Evolutionary conservation across 257 asterid species (phyloP).

Genomic region (Coffea eugenioides): DNA sequence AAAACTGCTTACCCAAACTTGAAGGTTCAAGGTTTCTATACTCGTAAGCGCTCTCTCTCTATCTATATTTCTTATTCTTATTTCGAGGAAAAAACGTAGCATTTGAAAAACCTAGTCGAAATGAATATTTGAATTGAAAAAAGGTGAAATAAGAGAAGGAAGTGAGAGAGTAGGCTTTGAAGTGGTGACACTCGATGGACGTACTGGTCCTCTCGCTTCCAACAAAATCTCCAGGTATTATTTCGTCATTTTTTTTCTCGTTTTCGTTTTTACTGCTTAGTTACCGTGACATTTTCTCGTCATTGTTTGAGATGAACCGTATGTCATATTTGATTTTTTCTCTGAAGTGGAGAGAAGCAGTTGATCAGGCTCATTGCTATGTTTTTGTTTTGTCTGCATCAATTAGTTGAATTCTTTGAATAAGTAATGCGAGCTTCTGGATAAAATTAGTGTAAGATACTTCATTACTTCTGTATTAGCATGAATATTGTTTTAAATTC

Average conservation of each 20-base stretch:
- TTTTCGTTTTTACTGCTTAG: not conserved
- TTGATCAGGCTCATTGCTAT: not conserved
- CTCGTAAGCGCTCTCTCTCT: slow-evolving; percentile 45
- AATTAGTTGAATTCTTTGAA: not conserved
- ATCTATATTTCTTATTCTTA: not conserved
- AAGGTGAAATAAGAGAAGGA: slow-evolving; percentile 84
- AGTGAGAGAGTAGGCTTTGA: slow-evolving; percentile 74
- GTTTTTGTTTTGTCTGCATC: not conserved
- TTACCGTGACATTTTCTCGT: not conserved
- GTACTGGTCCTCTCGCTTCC: slow-evolving; percentile 66
- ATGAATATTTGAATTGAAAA: slow-evolving; percentile 3
- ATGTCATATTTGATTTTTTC: not conserved
- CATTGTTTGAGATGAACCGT: not conserved
- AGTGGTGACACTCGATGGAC: slow-evolving; percentile 76
- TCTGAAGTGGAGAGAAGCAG: not conserved
- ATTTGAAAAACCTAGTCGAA: not conserved
- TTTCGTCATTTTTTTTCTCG: not conserved
- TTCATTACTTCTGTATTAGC: no score
- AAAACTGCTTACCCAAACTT: slow-evolving; percentile 52
- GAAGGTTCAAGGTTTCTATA: slow-evolving; percentile 78
- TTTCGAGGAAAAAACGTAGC: not conserved
- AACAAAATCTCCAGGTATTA: slow-evolving; percentile 48
- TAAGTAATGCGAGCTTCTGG: not conserved
- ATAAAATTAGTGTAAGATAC: not conserved
- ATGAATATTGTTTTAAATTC: not conserved